Evolutionary conservation across 139 green algal genomes (phyloP), one percentile per base, ranked within the genome.

Genomic region (Mychonastes homosphaera): DNA sequence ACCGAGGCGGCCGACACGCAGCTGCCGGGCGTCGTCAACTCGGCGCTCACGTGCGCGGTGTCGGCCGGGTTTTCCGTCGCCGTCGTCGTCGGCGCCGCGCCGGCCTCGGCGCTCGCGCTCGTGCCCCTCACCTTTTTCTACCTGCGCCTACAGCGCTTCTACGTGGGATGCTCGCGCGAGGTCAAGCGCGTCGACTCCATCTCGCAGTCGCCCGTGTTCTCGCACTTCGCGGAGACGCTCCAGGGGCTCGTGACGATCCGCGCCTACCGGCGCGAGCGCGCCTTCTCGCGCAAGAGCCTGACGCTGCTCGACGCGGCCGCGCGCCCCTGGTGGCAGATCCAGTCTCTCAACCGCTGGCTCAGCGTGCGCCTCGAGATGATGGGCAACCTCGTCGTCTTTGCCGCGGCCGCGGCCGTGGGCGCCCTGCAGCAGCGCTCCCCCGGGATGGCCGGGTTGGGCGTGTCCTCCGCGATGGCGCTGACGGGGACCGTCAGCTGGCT

Each of bases 301-400:
- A 12, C 0, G 0, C 68, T 85, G 26, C 62, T 96, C 12, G 65
- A 86, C 59, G 49, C 66, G 23, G 82, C 72, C 71, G 87, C 92
- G 64, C 65, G 73, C 15, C 72, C 69, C 1, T 87, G 69, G 44
- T 92, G 84, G 84, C 83, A 81, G 3, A 74, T 77, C 2, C 73
- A 83, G 71, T 67, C 79, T 41, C 72, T 89, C 21, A 96, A 98
- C 69, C 77, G 91, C 49, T 98, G 91, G 91, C 78, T 98, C 32
- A 79, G 67, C 16, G 69, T 97, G 29, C 75, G 91, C 27, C 75
- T 98, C 57, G 91, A 98, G 74, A 58, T 91, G 39, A 84, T 96
- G 61, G 91, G 89, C n/a, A 64, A 71, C 4, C 4, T 55, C 35
- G 69, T 86, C 38, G 76, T 84, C 36, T 77, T 81, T 28, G 35